Evolutionary conservation across 352 stramenopile species (phyloP), one percentile per base, ranked within the genome.

Genomic region (Globisporangium apiculatum): DNA sequence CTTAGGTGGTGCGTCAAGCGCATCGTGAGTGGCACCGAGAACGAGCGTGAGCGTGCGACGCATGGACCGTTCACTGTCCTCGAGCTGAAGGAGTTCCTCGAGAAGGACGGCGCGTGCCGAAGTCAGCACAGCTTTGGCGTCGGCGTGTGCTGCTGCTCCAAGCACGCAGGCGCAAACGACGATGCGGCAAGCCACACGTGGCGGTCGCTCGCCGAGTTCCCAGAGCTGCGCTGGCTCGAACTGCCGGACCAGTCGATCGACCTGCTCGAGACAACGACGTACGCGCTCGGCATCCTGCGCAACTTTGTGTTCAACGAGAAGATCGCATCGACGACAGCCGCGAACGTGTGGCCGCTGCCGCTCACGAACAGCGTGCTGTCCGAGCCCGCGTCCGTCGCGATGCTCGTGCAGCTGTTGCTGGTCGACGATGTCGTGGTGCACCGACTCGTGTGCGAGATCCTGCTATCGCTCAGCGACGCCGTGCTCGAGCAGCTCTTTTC

Each of bases 141-240:
- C 0, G 67, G 69, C 47, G 66, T 89, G n/a, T 93, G 83, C 51
- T 91, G 80, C 51, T 93, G 83, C 58, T 85, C 80, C 1, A 68
- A 72, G 11, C 72, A 80, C 37, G 62, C 71, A 3, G 55, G 72
- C n/a, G 55, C 67, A 31, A 61, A 66, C n/a, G 54, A 49, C 9
- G 47, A 64, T 36, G 65, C 71, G 14, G 9, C 6, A 43, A 43
- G 7, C 14, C 80, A 93, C 47, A 57, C 56, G 41, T 93, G 83
- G 83, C 79, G 75, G 17, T 67, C 65, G 1, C 74, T 93, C 31
- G 71, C 79, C 55, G 63, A 88, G 55, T 74, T 77, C 15, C 80
- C 83, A 9, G 80, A 93, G 55, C 53, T 93, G n/a, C 78, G 83
- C 7, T 93, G 83, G 83, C 85, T 91, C 68, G 80, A 93, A 53